Base-by-base conservation (phyloP, 2,329 filamentous ascomycete genomes). In the Monosporascus ibericus region DNA sequence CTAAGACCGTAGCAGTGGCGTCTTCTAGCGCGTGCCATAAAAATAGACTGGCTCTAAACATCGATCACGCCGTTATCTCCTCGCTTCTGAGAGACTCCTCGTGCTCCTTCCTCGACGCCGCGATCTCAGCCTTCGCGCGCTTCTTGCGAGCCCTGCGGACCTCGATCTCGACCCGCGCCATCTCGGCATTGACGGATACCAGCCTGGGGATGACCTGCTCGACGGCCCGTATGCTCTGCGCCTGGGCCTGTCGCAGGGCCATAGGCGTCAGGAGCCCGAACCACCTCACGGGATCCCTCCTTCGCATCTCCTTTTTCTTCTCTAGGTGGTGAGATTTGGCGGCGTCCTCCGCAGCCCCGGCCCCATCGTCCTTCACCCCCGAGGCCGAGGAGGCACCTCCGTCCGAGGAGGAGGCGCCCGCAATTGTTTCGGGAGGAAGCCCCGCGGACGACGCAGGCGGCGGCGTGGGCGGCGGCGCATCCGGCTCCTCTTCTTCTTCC, bases 161-260 rank as follows among this genome's bases (percentile, higher is more conserved):
- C 58, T 87, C 80, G 49, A 85, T 82, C 71, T 91, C 87, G 5
- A 88, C 65, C n/a, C 70, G 70, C 15, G 75, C 73, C 79, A 92
- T 83, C 61, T 82, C 77, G 27, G 75, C 74, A 37, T 76, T 74
- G n/a, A 88, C 67, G 1, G 76, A 77, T 6, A 76, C 76, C 8
- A 90, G 70, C 39, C 70, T 69, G 1, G 83, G 78, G 2, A 91
- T 68, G 3, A 85, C 66, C 0, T 75, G 68, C 51, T 84, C 78
- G 3, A 90, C 75, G 0, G 76, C 76, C 38, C 72, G 63, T 24
- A 81, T 63, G 49, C 87, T 84, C 17, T 79, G 74, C 0, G 63
- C 60, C 66, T 91, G 88, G 2, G 87, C 83, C 22, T 75, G 70
- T 11, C 77, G 76, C 44, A 85, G 70, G 3, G 79, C 63, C 59